These are phyloP conservation scores for Paradendryphiella salina DNA, from an alignment of 2,329 filamentous ascomycete genomes.

Conservation along the genomic window DNA sequence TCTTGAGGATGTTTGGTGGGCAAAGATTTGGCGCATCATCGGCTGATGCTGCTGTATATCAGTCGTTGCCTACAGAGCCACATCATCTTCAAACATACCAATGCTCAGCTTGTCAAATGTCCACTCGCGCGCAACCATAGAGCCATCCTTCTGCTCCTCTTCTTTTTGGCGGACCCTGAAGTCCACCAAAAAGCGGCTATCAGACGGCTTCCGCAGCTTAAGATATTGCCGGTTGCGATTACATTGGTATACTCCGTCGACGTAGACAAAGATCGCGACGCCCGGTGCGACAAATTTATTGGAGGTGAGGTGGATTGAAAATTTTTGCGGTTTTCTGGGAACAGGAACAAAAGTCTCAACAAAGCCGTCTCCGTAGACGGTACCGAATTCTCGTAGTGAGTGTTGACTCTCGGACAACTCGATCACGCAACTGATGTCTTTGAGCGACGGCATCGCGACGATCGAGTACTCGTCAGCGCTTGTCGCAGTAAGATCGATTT, in stretches of 20 bases:
- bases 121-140: slow-evolving; percentile 58
- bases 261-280: slow-evolving; percentile 59
- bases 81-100: slow-evolving; percentile 40
- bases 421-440: slow-evolving; percentile 57
- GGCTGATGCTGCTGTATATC: slow-evolving; percentile 40
- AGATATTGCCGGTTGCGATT: slow-evolving; percentile 57
- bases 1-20: slow-evolving; percentile 41
- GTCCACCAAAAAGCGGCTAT: slow-evolving; percentile 49
- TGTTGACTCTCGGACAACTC: slow-evolving; percentile 51
- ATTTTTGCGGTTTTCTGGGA: slow-evolving; percentile 51
- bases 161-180: slow-evolving; percentile 60
- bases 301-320: slow-evolving; percentile 56
- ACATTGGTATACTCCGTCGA: slow-evolving; percentile 61
- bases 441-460: slow-evolving; percentile 56
- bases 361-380: slow-evolving; percentile 55
- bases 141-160: slow-evolving; percentile 51
- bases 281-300: slow-evolving; percentile 58
- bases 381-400: slow-evolving; percentile 54
- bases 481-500: not conserved
- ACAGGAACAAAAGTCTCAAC: slow-evolving; percentile 59
- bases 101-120: slow-evolving; percentile 56
- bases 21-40: slow-evolving; percentile 43
- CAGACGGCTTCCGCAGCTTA: slow-evolving; percentile 33
- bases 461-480: not conserved
- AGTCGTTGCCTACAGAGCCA: not conserved